These are phyloP conservation scores for Aspergillus sclerotialis DNA, from an alignment of 2,329 filamentous ascomycete genomes.

Conservation along the genomic window DNA sequence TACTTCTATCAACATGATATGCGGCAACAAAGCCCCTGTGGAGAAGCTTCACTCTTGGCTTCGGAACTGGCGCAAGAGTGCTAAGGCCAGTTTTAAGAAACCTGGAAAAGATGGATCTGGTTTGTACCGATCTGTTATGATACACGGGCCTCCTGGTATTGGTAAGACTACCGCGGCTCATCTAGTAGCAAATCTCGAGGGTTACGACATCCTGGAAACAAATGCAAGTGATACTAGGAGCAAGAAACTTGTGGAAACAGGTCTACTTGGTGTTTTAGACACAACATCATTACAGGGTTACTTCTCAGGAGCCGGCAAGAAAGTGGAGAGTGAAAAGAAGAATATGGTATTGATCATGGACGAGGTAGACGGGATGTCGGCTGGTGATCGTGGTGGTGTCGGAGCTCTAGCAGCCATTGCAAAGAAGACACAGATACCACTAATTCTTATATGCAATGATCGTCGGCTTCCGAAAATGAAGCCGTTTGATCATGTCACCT, in stretches of 20 bases:
- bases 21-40: conserved; percentile 85
- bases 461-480: conserved; percentile 93
- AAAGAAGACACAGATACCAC: conserved; percentile 87
- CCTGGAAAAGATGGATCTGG: conserved; percentile 80
- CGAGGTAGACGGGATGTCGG: conserved; percentile 98
- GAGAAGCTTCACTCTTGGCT: conserved; percentile 89
- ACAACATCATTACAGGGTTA: conserved; percentile 89
- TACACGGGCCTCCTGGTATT: conserved; percentile 91
- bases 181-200: conserved; percentile 83
- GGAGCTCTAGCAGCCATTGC: conserved; percentile 89
- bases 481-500: conserved; percentile 82
- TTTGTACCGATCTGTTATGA: conserved; percentile 78
- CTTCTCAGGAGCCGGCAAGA: conserved; percentile 76
- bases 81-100: conserved; percentile 74
- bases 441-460: conserved; percentile 98
- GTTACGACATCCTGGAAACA: conserved; percentile 87
- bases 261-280: conserved; percentile 82
- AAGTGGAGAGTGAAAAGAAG: conserved; percentile 74
- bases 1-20: conserved; percentile 76
- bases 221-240: conserved; percentile 95
- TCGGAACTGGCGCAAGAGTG: conserved; percentile 68
- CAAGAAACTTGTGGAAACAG: conserved; percentile 88
- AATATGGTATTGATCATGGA: conserved; percentile 98
- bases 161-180: conserved; percentile 97
- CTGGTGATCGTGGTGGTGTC: conserved; percentile 90